Evolutionary conservation across 768 basidiomycete species (phyloP).

Genomic region (Lactarius evosmus): DNA sequence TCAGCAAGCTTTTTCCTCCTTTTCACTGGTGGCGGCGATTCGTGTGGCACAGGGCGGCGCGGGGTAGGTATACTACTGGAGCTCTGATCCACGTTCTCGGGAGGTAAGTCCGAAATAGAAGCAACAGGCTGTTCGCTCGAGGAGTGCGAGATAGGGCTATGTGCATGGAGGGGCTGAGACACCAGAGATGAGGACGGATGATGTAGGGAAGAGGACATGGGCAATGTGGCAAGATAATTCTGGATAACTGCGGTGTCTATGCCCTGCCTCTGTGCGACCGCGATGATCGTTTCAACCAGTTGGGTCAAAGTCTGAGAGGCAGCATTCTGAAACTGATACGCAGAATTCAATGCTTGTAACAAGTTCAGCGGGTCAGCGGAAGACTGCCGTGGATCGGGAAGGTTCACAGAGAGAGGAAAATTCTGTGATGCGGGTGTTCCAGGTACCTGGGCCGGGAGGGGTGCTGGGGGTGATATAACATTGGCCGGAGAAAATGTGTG

Average conservation of each 20-base stretch:
- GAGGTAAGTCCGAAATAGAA: neutral
- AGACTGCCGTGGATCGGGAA: slow-evolving; percentile 1
- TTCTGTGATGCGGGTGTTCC: neutral
- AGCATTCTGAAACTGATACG: slow-evolving; percentile 16
- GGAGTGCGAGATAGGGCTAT: neutral
- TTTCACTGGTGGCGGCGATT: slow-evolving; percentile 7
- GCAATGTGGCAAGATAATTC: slow-evolving; percentile 21
- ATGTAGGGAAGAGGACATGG: slow-evolving; percentile 4
- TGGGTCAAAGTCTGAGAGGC: slow-evolving; percentile 19
- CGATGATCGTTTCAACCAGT: slow-evolving; percentile 25
- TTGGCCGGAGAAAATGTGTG: neutral
- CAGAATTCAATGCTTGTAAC: slow-evolving; percentile 14
- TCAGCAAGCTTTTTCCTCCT: slow-evolving; percentile 12
- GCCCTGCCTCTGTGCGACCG: slow-evolving; percentile 23
- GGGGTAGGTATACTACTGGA: neutral
- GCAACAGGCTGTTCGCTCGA: neutral
- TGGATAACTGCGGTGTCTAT: slow-evolving; percentile 22
- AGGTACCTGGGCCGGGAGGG: neutral
- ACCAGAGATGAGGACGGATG: slow-evolving; percentile 10
- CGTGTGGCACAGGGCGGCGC: neutral
- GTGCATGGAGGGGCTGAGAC: neutral
- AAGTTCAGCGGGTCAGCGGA: slow-evolving; percentile 1
- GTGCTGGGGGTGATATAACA: neutral
- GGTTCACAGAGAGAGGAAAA: neutral
- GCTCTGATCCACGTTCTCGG: neutral